Conservation (phyloP, 2,329 filamentous ascomycete species). For the Venturia aucupariae region DNA sequence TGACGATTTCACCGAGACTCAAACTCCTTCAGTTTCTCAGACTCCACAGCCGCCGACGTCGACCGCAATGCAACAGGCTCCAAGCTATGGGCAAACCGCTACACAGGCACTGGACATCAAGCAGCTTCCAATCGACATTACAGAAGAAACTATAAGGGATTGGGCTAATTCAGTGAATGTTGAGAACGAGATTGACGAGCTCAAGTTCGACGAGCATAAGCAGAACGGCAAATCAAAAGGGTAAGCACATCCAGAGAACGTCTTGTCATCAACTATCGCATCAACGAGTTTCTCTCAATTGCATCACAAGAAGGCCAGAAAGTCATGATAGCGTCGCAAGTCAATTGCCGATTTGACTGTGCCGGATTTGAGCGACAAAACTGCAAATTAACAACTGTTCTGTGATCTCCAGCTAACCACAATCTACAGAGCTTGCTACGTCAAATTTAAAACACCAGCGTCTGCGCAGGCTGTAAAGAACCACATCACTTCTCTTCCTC, state of each 20-base stretch:
- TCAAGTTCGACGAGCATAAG: slow-evolving; percentile 97
- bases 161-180: slow-evolving; percentile 73
- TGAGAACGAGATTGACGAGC: slow-evolving; percentile 79
- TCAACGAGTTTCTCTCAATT: not conserved
- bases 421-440: slow-evolving; percentile 57
- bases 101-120: slow-evolving; percentile 13
- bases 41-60: slow-evolving; percentile 7
- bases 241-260: slow-evolving; percentile 41
- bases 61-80: slow-evolving; percentile 10
- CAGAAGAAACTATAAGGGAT: slow-evolving; percentile 85
- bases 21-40: not conserved
- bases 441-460: slow-evolving; percentile 68
- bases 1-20: slow-evolving; percentile 4
- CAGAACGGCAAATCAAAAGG: slow-evolving; percentile 98
- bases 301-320: not conserved
- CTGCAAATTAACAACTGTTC: not conserved
- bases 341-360: slow-evolving; percentile 69
- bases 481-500: slow-evolving; percentile 40
- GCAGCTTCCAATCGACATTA: slow-evolving; percentile 28
- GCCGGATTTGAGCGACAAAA: not conserved
- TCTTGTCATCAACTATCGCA: slow-evolving; percentile 14
- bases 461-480: slow-evolving; percentile 58
- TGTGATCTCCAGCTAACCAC: slow-evolving; percentile 31
- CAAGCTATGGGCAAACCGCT: not conserved
- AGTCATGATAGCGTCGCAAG: slow-evolving; percentile 52